Base-by-base conservation (phyloP, 2,329 filamentous ascomycete genomes). In the Verticillium tricorpus region DNA sequence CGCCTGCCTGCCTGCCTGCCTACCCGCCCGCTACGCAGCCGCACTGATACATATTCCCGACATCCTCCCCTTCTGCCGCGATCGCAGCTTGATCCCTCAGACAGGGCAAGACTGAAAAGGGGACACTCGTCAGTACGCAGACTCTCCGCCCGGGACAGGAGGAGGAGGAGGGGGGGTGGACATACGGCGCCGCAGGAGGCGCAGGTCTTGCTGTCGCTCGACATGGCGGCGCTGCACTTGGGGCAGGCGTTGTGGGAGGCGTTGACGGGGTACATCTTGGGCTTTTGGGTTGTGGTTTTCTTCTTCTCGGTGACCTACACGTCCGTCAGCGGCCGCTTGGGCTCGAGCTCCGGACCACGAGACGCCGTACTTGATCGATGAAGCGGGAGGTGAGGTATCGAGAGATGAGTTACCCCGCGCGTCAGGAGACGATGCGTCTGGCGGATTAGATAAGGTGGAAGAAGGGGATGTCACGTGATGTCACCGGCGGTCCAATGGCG, bases 141-240 rank as follows among this genome's bases (percentile, higher is more conserved):
- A 14, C 28, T n/a, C 11, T 31, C 22, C 19, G 11, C 22, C n/a
- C 39, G 17, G n/a, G 17, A 39, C 2, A 17, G 25, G 25, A n/a
- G 25, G 25, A 25, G 25, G 25, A 22, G 7, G 19, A 1, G 2
- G 40, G 45, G 25, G 37, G 37, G n/a, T n/a, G n/a, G 2, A 25
- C 12, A 17, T 32, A 87, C 84, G 69, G 84, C 82, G 61, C 84
- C 84, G 76, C 84, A 87, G 62, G 78, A 76, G 62, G 70, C 68
- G 77, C 84, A 87, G 64, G 77, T 79, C 82, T 87, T 87, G 76
- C 69, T 68, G 52, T 69, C 68, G 67, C 76, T 76, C 56, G 73
- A 69, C 67, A 80, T 78, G 70, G 75, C 64, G 68, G 77, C 75
- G 68, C 78, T 80, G 78, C 84, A 87, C 77, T 83, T 85, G 76